A percentile compares a stretch with the other conserved stretches of the same genome.
phyloP scores from a whole-genome alignment of 2,329 filamentous ascomycete species.

The Venturia effusa region DNA sequence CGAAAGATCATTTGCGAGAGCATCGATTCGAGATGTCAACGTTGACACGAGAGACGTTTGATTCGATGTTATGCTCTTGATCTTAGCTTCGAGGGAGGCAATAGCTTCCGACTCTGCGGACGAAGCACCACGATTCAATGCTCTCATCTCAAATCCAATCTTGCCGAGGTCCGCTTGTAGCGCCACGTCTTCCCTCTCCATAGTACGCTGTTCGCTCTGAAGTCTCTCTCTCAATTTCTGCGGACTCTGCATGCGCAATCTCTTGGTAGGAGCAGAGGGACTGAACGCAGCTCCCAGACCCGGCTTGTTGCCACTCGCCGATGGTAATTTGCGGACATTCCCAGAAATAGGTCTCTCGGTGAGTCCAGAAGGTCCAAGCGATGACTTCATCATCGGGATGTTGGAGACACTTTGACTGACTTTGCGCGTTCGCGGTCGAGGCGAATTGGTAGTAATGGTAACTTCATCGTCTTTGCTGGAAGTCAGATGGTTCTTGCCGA shows the following conservation, averaged over 20 bases:
- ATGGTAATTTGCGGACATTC: slow-evolving; percentile 50
- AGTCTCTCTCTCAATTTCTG: slow-evolving; percentile 70
- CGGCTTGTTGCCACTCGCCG: slow-evolving; percentile 37
- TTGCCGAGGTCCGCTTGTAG: slow-evolving; percentile 67
- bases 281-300: not conserved
- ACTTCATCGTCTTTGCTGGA: slow-evolving; percentile 21
- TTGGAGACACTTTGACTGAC: slow-evolving; percentile 30
- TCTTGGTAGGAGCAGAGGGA: slow-evolving; percentile 41
- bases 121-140: slow-evolving; percentile 18
- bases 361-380: slow-evolving; percentile 34
- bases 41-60: slow-evolving; percentile 51
- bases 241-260: slow-evolving; percentile 52
- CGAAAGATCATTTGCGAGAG: slow-evolving; percentile 61
- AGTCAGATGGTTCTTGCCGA: not conserved
- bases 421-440: slow-evolving; percentile 30
- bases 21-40: slow-evolving; percentile 48
- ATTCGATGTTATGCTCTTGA: slow-evolving; percentile 50
- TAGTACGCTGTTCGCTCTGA: slow-evolving; percentile 66
- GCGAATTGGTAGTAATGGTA: slow-evolving; percentile 20
- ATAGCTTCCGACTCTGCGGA: slow-evolving; percentile 15
- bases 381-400: slow-evolving; percentile 36
- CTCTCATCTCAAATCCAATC: slow-evolving; percentile 69
- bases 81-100: slow-evolving; percentile 14
- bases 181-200: slow-evolving; percentile 57
- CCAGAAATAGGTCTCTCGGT: slow-evolving; percentile 37